Evolutionary conservation across 441 rosid species (phyloP).

Genomic region (Croton setiger): DNA sequence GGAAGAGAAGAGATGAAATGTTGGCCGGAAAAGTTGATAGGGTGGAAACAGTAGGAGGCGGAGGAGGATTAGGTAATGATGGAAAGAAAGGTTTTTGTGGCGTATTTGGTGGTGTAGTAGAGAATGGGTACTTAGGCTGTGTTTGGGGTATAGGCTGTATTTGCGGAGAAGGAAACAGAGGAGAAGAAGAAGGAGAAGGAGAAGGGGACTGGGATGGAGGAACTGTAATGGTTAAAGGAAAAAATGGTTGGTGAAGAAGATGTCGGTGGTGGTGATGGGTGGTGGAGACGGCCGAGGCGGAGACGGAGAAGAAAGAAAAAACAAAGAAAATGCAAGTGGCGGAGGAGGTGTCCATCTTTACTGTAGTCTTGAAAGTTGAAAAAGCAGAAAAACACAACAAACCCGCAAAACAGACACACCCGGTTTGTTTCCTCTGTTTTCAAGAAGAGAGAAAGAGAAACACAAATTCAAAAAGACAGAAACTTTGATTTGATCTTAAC

Average conservation of each 20-base stretch:
- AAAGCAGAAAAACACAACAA: neutral
- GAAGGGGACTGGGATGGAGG: slow-evolving; percentile 39
- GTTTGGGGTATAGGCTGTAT: slow-evolving; percentile 30
- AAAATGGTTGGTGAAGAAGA: slow-evolving; percentile 41
- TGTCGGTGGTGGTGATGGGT: slow-evolving; percentile 43
- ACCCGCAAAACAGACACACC: neutral
- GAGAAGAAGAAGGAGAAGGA: slow-evolving; percentile 22
- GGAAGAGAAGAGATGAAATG: slow-evolving; percentile 49
- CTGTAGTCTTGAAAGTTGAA: neutral
- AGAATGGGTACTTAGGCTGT: slow-evolving; percentile 51
- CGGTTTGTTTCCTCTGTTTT: neutral
- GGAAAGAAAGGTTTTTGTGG: slow-evolving; percentile 51
- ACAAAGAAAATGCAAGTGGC: slow-evolving; percentile 9
- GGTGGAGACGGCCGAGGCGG: slow-evolving; percentile 21
- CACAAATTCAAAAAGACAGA: neutral
- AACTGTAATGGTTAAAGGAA: slow-evolving; percentile 30
- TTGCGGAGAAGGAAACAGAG: slow-evolving; percentile 31
- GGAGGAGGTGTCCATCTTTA: neutral
- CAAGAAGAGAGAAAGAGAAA: neutral
- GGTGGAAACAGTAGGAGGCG: slow-evolving; percentile 41
- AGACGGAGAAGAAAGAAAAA: slow-evolving; percentile 23
- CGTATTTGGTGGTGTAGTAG: slow-evolving; percentile 35
- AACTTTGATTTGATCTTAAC: neutral
- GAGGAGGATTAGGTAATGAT: slow-evolving; percentile 41
- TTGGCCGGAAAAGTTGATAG: slow-evolving; percentile 81